Base-by-base conservation (phyloP, 768 basidiomycete genomes). In the Daedaleopsis sinensis region DNA sequence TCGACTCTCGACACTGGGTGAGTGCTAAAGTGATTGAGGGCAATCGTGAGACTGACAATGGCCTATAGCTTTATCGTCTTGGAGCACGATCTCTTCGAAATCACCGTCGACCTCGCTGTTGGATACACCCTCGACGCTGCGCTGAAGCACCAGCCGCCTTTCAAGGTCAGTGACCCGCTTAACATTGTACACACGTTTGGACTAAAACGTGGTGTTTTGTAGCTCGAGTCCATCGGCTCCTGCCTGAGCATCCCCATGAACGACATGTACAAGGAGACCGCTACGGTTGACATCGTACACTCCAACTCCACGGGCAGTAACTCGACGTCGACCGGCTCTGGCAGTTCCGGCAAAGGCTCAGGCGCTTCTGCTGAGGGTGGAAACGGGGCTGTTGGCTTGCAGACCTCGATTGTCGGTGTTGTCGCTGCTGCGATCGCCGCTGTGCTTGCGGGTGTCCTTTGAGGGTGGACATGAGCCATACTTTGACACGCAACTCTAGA, bases 31-130 rank as follows among this genome's bases (percentile, higher is more conserved):
- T 48, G 7, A 12, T 16, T 16, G 47, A 21, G 43, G 27, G 27
- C 7, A 44, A 10, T 39, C 35, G 15, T 9, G 16, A 23, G 38
- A 7, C 1, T 27, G 23, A 24, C 5, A 23, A 13, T 53, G 15
- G 37, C 8, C 0, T n/a, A 5, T 68, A 81, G 94, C 69, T 97
- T 98, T 80, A 86, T 96, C 68, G 92, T 96, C 37, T 79, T 98
- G 57, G 82, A 94, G 73, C 93, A 95, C 67, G 96, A 97, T 73
- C 79, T 96, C 39, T 96, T 80, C 65, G 76, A 88, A 64, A 85
- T 93, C 68, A 91, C 93, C 13, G 94, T 96, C 54, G 93, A 96
- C 68, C 85, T 98, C 65, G 95, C 95, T 32, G 82, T 90, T 59
- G 93, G 91, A 23, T 95, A 94, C 77, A 89, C 92, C 64, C 79